Evolutionary conservation across 2,329 filamentous ascomycete genomes (phyloP), one percentile per base, ranked within the genome.

Genomic region (Blastomyces parvus): DNA sequence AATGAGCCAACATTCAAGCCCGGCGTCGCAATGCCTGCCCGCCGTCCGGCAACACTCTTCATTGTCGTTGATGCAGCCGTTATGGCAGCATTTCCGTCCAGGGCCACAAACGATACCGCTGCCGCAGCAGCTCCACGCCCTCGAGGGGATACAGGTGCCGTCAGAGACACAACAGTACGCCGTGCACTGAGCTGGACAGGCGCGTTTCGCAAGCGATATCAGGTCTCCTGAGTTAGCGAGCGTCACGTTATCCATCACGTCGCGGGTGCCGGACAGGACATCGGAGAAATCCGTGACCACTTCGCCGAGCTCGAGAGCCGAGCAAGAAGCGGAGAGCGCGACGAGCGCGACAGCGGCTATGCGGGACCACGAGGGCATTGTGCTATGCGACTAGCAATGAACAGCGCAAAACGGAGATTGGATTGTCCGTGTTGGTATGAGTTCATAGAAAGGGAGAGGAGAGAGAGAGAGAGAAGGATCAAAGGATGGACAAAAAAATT

Each of bases 11-110:
- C 57, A 59, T n/a, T 59, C 57, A 30, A 33, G 33, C 13, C 57
- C 57, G 14, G 57, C 42, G 13, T 48, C n/a, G 25, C 57, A 59
- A 59, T 59, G 27, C 25, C 22, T 46, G 42, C 40, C 57, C 14
- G 33, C 7, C 9, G 40, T 59, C 14, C 38, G 38, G 40, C 57
- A 59, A 40, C 57, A 59, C 11, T 59, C 57, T 17, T 59, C 57
- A 27, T 44, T 46, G 2, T 46, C 40, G n/a, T 46, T 25, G 2
- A 59, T 59, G 25, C 57, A 59, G 22, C 57, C 57, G 42, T 59
- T 14, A 48, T 59, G 57, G 30, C 57, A 59, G n/a, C 57, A 59
- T 59, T 59, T 44, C 13, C 42, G 42, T 13, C 57, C 57, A 7
- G 57, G 57, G 2, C 42, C 25, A 27, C 57, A 59, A 46, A 46